These are phyloP conservation scores for Aspergillus nidulans DNA, from an alignment of 495 filamentous ascomycete genomes.

Conservation along the genomic window DNA sequence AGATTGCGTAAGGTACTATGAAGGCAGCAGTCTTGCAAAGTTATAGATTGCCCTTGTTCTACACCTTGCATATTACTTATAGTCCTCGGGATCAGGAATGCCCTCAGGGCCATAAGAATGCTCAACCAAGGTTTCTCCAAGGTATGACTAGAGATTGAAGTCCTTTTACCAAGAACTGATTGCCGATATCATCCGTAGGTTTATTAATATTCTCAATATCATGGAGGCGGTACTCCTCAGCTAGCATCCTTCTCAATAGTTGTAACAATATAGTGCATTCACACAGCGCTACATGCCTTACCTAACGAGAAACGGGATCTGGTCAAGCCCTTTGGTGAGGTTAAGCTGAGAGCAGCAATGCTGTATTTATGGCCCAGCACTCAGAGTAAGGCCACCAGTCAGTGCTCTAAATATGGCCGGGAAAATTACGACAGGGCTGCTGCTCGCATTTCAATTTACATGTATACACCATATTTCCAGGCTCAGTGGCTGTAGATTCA, in stretches of 20 bases:
- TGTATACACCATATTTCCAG: not conserved
- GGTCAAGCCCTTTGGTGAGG: conserved; percentile 9
- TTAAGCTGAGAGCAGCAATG: conserved; percentile 7
- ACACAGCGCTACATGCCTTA: not conserved
- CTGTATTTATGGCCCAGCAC: conserved; percentile 10
- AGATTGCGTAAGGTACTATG: not conserved
- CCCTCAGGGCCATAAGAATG: not conserved
- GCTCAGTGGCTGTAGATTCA: not conserved
- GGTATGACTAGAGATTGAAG: not conserved
- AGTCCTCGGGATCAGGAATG: not conserved
- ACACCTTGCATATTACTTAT: not conserved
- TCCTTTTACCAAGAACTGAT: not conserved
- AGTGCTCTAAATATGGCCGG: not conserved
- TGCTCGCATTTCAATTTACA: not conserved
- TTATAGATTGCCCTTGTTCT: not conserved
- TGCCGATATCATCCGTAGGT: not conserved
- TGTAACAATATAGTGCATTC: not conserved
- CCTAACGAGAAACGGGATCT: not conserved
- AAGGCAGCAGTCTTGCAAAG: not conserved
- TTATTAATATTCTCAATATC: no score
- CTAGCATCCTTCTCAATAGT: not conserved
- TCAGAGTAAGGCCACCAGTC: not conserved
- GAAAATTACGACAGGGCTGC: not conserved
- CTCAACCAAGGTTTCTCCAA: not conserved
- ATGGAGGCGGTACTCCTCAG: no score